phyloP scores from a whole-genome alignment of 2,329 filamentous ascomycete species.

The Beauveria pseudobassiana region DNA sequence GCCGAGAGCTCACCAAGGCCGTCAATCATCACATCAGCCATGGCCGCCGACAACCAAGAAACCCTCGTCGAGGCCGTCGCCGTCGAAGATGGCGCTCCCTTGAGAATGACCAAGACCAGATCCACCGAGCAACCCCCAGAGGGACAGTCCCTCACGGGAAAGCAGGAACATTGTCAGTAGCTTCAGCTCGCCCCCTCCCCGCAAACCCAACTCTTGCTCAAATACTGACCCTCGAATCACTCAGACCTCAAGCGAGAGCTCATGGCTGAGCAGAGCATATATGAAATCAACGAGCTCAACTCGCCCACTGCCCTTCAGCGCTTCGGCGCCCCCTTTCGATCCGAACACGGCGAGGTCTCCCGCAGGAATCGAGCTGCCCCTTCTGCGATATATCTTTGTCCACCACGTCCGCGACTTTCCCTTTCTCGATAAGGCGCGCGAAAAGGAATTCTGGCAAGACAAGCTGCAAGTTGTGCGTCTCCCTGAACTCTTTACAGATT shows the following conservation, averaged over 20 bases:
- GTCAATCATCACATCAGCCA: conserved; percentile 12
- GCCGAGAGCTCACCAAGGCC: background rate
- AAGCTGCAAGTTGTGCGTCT: conserved; percentile 81
- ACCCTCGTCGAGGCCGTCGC: conserved; percentile 17
- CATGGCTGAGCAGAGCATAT: conserved; percentile 79
- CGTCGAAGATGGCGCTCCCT: conserved; percentile 13
- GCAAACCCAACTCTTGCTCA: background rate
- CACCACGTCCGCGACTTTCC: conserved; percentile 97
- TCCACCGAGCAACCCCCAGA: conserved; percentile 23
- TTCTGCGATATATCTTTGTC: conserved; percentile 94
- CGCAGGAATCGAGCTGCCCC: conserved; percentile 86
- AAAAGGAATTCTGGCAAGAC: conserved; percentile 99
- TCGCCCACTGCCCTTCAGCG: conserved; percentile 89
- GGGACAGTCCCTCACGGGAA: conserved; percentile 66
- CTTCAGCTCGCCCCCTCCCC: background rate
- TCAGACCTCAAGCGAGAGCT: conserved; percentile 93
- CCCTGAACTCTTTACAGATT: background rate
- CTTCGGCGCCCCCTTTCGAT: conserved; percentile 92
- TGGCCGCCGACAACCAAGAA: conserved; percentile 22
- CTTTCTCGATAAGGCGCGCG: conserved; percentile 89
- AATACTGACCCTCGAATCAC: conserved; percentile 9
- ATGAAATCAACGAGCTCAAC: conserved; percentile 87
- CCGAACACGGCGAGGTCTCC: conserved; percentile 88
- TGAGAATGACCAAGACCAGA: conserved; percentile 16
- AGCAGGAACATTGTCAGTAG: conserved; percentile 88